Evolutionary conservation across 2,329 filamentous ascomycete species (phyloP).

Genomic region (Blumeriella jaapii): DNA sequence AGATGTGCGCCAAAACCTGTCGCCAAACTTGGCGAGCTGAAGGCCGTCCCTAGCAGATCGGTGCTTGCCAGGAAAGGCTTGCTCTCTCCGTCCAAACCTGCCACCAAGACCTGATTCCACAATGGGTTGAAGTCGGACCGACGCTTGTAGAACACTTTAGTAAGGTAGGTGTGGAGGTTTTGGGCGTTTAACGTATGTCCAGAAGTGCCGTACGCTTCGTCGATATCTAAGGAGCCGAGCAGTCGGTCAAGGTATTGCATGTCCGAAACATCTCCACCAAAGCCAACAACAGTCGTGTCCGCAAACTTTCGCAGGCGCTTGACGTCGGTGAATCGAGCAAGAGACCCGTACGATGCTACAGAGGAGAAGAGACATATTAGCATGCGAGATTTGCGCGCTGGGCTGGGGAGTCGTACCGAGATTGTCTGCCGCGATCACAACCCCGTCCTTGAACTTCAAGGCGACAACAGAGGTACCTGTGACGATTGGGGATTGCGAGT

Average conservation of each 20-base stretch:
- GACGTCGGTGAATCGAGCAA: conserved; percentile 91
- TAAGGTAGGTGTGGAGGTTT: conserved; percentile 92
- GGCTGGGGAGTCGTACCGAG: conserved; percentile 46
- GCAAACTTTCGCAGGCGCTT: conserved; percentile 90
- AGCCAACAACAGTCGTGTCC: conserved; percentile 73
- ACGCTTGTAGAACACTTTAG: conserved; percentile 91
- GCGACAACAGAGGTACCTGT: conserved; percentile 93
- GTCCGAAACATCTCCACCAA: conserved; percentile 94
- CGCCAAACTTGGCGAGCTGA: conserved; percentile 74
- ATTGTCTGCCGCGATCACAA: conserved; percentile 95
- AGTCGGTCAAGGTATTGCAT: conserved; percentile 98
- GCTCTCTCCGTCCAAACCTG: conserved; percentile 67
- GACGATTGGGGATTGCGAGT: conserved; percentile 86
- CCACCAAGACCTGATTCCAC: conserved; percentile 92
- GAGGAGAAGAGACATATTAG: not conserved
- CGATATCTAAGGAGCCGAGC: conserved; percentile 73
- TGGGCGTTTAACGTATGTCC: conserved; percentile 62
- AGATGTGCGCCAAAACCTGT: conserved; percentile 91
- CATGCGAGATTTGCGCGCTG: not conserved
- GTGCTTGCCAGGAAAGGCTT: conserved; percentile 85
- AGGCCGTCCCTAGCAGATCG: conserved; percentile 88
- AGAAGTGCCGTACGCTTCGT: conserved; percentile 64
- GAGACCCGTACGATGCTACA: conserved; percentile 89
- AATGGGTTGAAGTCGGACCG: conserved; percentile 93
- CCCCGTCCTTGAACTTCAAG: conserved; percentile 91